Conservation (phyloP, 2,329 filamentous ascomycete species). For the Talaromyces sp. region DNA sequence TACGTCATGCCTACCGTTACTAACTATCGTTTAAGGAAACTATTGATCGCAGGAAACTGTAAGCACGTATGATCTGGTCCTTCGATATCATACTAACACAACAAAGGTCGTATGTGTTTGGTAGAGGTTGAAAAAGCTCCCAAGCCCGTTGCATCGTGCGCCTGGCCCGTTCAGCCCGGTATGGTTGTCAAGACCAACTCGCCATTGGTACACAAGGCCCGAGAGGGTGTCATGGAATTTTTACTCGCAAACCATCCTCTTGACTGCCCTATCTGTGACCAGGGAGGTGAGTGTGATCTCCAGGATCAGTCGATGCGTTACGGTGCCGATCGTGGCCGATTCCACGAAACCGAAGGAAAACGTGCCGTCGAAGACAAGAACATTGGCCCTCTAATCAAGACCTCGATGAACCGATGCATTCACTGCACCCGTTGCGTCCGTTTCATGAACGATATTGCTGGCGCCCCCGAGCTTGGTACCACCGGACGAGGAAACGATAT, state of each 20-base stretch:
- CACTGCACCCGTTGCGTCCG: slow-evolving; percentile 98
- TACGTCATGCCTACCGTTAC: slow-evolving; percentile 4
- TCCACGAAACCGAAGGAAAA: slow-evolving; percentile 94
- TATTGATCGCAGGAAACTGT: slow-evolving; percentile 99
- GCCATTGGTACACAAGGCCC: slow-evolving; percentile 90
- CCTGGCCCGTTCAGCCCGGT: slow-evolving; percentile 96
- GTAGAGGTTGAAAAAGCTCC: slow-evolving; percentile 96
- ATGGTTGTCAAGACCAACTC: slow-evolving; percentile 99
- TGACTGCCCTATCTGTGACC: slow-evolving; percentile 96
- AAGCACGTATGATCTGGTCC: slow-evolving; percentile 19
- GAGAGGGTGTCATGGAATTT: slow-evolving; percentile 99
- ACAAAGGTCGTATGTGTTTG: slow-evolving; percentile 79
- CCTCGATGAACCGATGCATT: slow-evolving; percentile 99
- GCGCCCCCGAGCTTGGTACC: slow-evolving; percentile 91
- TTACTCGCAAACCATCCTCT: slow-evolving; percentile 92
- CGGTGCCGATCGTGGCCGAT: slow-evolving; percentile 89
- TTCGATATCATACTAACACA: slow-evolving; percentile 16
- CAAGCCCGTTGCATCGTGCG: slow-evolving; percentile 96
- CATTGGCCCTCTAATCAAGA: slow-evolving; percentile 96
- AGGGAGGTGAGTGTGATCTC: slow-evolving; percentile 97
- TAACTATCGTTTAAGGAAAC: slow-evolving; percentile 59
- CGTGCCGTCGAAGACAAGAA: slow-evolving; percentile 99
- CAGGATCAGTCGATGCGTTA: slow-evolving; percentile 99
- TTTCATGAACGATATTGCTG: slow-evolving; percentile 96
- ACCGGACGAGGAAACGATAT: slow-evolving; percentile 94